A percentile compares a stretch with the other conserved stretches of the same genome.
Evolutionary conservation across 257 asterid species (phyloP).

Genomic region (Oldenlandia corymbosa): DNA sequence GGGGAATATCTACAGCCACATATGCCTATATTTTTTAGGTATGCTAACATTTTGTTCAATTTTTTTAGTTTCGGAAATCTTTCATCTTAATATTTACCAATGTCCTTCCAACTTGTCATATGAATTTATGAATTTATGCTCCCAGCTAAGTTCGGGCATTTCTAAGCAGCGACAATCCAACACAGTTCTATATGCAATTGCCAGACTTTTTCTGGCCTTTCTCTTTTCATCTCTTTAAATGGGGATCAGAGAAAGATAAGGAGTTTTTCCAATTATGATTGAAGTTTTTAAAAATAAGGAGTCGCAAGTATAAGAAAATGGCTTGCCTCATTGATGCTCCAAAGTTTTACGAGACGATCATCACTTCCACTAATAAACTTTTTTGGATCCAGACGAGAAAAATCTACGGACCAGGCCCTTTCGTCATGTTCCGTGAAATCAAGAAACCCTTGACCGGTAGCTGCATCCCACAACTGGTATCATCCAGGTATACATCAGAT

Average conservation of each 20-base stretch:
- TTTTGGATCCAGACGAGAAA: slow-evolving; percentile 74
- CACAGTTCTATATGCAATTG: neutral
- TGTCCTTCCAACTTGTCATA: no score
- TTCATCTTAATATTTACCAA: no score
- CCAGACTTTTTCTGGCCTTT: neutral
- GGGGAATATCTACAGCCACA: neutral
- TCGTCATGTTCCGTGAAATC: slow-evolving; percentile 62
- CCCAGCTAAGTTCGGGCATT: neutral
- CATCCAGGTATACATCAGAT: slow-evolving; percentile 23
- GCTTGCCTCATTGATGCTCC: slow-evolving; percentile 84
- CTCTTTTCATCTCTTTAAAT: neutral
- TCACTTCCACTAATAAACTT: slow-evolving; percentile 90
- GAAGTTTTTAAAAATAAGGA: neutral
- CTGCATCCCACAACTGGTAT: slow-evolving; percentile 90
- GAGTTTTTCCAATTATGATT: neutral
- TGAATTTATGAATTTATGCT: no score
- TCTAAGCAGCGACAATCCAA: neutral
- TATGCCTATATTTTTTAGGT: neutral
- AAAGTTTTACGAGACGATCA: slow-evolving; percentile 79
- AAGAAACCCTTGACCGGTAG: slow-evolving; percentile 64
- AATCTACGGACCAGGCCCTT: slow-evolving; percentile 98
- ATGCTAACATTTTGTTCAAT: no score
- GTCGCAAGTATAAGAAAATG: slow-evolving; percentile 21
- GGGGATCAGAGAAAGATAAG: neutral
- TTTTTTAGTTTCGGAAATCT: no score